These are phyloP conservation scores for Scedosporium apiospermum DNA, from an alignment of 2,329 filamentous ascomycete species.

Conservation along the genomic window DNA sequence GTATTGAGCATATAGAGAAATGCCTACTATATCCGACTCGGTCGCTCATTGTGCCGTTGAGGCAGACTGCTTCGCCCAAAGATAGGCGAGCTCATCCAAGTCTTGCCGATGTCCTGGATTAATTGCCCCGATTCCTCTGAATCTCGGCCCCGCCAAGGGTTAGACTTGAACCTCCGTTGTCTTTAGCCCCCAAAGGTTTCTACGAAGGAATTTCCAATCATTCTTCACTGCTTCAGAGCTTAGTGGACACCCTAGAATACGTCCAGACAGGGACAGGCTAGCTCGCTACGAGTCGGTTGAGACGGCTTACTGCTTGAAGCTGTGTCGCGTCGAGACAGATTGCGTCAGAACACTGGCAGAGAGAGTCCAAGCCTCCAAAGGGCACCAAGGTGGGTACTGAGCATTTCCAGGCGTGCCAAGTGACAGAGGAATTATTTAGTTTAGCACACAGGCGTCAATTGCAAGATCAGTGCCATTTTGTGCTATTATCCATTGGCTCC, in stretches of 20 bases:
- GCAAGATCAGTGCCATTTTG: neutral
- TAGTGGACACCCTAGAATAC: neutral
- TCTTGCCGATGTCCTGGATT: neutral
- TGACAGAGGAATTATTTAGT: neutral
- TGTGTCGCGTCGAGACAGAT: constrained; percentile 3
- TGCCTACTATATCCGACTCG: neutral
- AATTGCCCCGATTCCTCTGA: neutral
- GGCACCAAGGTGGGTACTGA: neutral
- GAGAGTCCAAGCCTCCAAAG: too few species aligned
- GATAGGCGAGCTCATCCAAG: neutral
- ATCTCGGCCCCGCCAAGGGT: neutral
- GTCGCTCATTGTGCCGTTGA: neutral
- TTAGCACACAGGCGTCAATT: neutral
- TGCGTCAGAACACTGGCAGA: neutral
- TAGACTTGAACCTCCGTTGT: neutral
- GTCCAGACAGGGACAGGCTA: neutral
- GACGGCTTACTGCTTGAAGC: neutral
- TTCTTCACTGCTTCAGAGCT: neutral
- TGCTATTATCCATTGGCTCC: neutral
- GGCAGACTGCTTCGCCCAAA: too few species aligned
- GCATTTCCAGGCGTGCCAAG: neutral
- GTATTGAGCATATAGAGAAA: neutral
- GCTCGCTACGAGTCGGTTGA: neutral
- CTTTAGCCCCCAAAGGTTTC: neutral
- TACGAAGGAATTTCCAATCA: neutral